Evolutionary conservation across 192 early-diverging fungal genomes (phyloP).

Genomic region (Lunasporangiospora selenospora): DNA sequence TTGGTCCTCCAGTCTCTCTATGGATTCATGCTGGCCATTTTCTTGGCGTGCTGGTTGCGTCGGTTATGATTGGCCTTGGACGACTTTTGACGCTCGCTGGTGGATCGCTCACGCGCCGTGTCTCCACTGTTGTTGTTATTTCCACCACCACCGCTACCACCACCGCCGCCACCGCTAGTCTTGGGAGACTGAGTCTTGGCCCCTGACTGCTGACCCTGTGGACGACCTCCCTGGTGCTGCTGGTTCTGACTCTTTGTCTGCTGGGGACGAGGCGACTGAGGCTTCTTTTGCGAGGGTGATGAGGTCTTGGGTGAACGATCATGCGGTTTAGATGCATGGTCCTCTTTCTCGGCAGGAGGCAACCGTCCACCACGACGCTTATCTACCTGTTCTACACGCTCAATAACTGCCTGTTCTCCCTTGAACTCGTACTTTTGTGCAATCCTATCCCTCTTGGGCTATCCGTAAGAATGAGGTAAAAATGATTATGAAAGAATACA

Average conservation of each 20-base stretch:
- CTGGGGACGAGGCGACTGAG: neutral
- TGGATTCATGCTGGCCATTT: constrained; percentile 58
- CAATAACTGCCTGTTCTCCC: constrained; percentile 28
- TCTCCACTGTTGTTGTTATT: constrained; percentile 2
- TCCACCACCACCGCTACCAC: neutral
- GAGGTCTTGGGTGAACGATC: too few relatives aligned
- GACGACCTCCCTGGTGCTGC: neutral
- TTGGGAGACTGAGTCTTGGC: too few relatives aligned
- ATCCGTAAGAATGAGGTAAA: neutral
- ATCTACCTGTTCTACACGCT: constrained; percentile 3
- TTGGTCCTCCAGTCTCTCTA: too few relatives aligned
- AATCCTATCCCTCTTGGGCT: constrained; percentile 31
- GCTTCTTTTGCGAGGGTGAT: constrained; percentile 2
- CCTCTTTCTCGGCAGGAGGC: constrained; percentile 32
- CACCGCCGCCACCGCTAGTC: constrained; percentile 17
- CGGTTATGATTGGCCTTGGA: constrained; percentile 77
- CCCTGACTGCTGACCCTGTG: too few relatives aligned
- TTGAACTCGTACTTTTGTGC: constrained; percentile 43
- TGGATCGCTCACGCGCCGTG: constrained; percentile 36
- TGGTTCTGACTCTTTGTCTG: constrained; percentile 47
- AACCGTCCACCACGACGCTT: constrained; percentile 38
- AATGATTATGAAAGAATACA: too few relatives aligned
- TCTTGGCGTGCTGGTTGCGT: constrained; percentile 75
- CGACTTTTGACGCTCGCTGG: constrained; percentile 71
- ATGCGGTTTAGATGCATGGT: constrained; percentile 5